Evolutionary conservation across 2,329 filamentous ascomycete genomes (phyloP).

Genomic region (Aspergillus ochraceus): DNA sequence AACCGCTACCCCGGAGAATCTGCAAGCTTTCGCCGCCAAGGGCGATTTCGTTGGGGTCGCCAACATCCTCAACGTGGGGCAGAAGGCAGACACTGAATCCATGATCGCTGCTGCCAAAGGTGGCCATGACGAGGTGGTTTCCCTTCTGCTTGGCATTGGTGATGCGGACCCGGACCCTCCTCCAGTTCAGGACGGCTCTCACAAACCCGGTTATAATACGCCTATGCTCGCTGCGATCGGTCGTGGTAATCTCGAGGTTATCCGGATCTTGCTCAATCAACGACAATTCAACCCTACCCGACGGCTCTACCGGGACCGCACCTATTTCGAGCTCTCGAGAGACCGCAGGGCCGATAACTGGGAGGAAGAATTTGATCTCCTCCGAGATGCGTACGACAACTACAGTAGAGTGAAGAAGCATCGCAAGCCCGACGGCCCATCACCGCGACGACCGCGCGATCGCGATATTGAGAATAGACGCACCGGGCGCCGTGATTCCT

Average conservation of each 20-base stretch:
- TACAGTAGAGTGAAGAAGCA: slow-evolving; percentile 32
- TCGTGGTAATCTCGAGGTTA: slow-evolving; percentile 78
- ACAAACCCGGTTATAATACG: slow-evolving; percentile 72
- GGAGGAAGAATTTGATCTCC: slow-evolving; percentile 79
- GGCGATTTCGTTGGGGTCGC: slow-evolving; percentile 52
- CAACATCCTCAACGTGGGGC: slow-evolving; percentile 50
- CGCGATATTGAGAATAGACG: slow-evolving; percentile 41
- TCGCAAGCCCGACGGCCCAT: slow-evolving; percentile 35
- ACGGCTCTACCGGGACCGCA: slow-evolving; percentile 68
- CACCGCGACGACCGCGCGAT: slow-evolving; percentile 41
- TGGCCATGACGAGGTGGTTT: slow-evolving; percentile 84
- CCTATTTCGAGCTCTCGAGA: slow-evolving; percentile 84
- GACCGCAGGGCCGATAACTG: slow-evolving; percentile 82
- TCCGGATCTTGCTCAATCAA: slow-evolving; percentile 76
- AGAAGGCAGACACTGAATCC: slow-evolving; percentile 73
- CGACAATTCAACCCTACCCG: slow-evolving; percentile 80
- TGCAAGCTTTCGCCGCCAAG: slow-evolving; percentile 50
- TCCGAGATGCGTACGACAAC: slow-evolving; percentile 64
- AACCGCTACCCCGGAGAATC: slow-evolving; percentile 50
- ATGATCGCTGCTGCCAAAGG: slow-evolving; percentile 90
- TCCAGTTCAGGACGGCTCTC: slow-evolving; percentile 54
- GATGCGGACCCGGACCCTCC: slow-evolving; percentile 68
- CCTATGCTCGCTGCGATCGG: slow-evolving; percentile 95
- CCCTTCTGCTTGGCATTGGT: slow-evolving; percentile 71
- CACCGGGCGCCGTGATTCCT: slow-evolving; percentile 34